Evolutionary conservation across 225 moss, liverwort and hornwort species (phyloP).

Genomic region (Physcomitrium patens): DNA sequence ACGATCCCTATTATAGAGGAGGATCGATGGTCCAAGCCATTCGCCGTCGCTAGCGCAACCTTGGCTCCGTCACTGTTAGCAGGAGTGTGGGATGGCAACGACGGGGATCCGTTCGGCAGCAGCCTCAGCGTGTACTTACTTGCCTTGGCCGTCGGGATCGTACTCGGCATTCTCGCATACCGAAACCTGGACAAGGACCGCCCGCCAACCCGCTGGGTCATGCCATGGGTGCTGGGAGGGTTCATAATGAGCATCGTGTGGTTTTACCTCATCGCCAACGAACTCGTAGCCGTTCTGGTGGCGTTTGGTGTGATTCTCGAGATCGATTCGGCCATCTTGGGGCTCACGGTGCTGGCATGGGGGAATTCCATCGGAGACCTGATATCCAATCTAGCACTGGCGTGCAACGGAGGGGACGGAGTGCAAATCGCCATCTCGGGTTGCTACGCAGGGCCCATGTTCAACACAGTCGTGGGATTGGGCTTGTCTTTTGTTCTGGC

Average conservation of each 20-base stretch:
- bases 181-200: conserved; percentile 45
- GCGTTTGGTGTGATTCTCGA: conserved; percentile 85
- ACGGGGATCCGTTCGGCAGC: conserved; percentile 71
- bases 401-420: conserved; percentile 61
- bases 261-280: conserved; percentile 96
- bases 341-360: conserved; percentile 96
- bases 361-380: conserved; percentile 94
- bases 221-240: conserved; percentile 85
- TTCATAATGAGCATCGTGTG: conserved; percentile 98
- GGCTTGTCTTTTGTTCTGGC: conserved; percentile 85
- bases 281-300: conserved; percentile 85
- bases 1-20: conserved; percentile 85
- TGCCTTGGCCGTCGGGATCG: conserved; percentile 49
- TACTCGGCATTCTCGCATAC: conserved; percentile 57
- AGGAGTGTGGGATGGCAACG: conserved; percentile 88
- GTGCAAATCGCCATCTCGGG: conserved; percentile 96
- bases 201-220: conserved; percentile 65
- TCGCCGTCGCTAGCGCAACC: conserved; percentile 74
- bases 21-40: conserved; percentile 74
- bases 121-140: conserved; percentile 59
- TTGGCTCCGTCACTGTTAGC: conserved; percentile 75
- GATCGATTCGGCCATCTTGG: conserved; percentile 82
- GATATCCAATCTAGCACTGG: conserved; percentile 86
- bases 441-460: conserved; percentile 96
- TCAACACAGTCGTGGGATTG: conserved; percentile 85